Conservation (phyloP, 148 eudicot genomes). For the Rhododendron vialii region DNA sequence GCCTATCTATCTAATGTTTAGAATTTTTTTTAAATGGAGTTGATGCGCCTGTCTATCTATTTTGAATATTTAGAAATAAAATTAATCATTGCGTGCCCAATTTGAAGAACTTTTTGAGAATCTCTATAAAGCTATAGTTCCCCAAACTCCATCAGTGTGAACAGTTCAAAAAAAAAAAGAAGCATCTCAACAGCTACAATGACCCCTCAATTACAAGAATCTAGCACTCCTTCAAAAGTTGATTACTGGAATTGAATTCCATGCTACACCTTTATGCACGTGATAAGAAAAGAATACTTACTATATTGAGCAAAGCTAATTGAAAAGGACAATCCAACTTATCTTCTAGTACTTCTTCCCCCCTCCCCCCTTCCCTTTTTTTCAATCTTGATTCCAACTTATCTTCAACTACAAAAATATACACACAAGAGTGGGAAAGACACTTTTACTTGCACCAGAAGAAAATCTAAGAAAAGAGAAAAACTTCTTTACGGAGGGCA, state of each 20-base stretch:
- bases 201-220: background rate
- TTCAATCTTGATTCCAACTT: background rate
- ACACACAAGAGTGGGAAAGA: background rate
- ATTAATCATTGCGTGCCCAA: background rate
- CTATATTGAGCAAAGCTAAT: background rate
- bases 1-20: no score
- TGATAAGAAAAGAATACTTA: background rate
- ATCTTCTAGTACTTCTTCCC: no score
- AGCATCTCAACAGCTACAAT: background rate
- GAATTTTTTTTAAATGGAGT: background rate
- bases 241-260: background rate
- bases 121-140: background rate
- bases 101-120: background rate
- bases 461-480: background rate
- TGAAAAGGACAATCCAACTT: background rate
- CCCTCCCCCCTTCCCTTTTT: no score
- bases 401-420: background rate
- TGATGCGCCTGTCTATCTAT: no score
- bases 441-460: background rate
- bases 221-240: background rate
- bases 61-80: background rate
- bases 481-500: background rate
- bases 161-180: background rate
- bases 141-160: no score
- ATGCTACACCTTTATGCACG: background rate